Evolutionary conservation across 1,139 yeast species (phyloP).

Genomic region (Hansenula sp.): DNA sequence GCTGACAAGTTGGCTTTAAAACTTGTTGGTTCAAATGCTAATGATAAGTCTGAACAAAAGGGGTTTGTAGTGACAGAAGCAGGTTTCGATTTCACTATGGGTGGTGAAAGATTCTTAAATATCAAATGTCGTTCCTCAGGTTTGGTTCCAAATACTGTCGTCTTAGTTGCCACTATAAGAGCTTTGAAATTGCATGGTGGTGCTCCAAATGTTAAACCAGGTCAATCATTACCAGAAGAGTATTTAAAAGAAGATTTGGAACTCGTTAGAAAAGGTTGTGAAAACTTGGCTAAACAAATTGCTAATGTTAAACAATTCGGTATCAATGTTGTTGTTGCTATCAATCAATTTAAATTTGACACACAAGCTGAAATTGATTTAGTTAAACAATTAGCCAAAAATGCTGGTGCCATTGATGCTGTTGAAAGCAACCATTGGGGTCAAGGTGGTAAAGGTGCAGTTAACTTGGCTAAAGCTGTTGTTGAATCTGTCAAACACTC

Average conservation of each 20-base stretch:
- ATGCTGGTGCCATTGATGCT: constrained; percentile 75
- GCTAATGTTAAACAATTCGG: constrained; percentile 67
- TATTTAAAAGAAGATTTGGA: constrained; percentile 66
- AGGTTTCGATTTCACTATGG: constrained; percentile 86
- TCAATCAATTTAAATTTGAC: constrained; percentile 72
- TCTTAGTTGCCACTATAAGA: constrained; percentile 74
- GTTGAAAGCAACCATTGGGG: constrained; percentile 80
- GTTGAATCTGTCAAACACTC: constrained; percentile 48
- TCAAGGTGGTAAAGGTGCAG: constrained; percentile 74
- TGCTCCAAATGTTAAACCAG: constrained; percentile 81
- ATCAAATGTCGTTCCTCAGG: constrained; percentile 79
- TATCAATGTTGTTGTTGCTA: constrained; percentile 77
- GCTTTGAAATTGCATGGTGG: constrained; percentile 83
- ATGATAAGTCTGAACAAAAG: constrained; percentile 30
- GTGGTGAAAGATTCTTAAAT: constrained; percentile 81
- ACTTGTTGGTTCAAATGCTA: constrained; percentile 48
- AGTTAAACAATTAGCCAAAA: constrained; percentile 57
- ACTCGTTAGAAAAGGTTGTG: constrained; percentile 59
- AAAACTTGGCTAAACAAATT: constrained; percentile 74
- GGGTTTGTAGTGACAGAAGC: constrained; percentile 84
- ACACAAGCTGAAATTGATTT: constrained; percentile 62
- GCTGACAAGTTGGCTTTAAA: constrained; percentile 75
- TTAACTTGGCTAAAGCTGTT: constrained; percentile 66
- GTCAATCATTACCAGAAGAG: constrained; percentile 66
- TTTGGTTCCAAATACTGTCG: constrained; percentile 66